Base-by-base conservation (phyloP, 768 basidiomycete genomes). In the Mycena metata region DNA sequence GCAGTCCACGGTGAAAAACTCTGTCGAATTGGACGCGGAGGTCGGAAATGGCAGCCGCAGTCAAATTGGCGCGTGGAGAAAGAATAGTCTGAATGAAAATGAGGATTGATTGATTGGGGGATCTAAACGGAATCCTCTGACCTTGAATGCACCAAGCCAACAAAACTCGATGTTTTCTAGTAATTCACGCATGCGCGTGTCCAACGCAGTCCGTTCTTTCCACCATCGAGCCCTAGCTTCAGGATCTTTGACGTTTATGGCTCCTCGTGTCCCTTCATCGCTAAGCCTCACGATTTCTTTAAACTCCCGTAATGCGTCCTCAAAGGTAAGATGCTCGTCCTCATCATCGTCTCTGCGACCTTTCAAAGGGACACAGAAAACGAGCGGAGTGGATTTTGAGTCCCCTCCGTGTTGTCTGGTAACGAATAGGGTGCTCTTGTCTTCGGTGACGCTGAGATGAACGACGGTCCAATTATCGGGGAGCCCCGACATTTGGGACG, bases 71-170 rank as follows among this genome's bases (percentile, higher is more conserved):
- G 2, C 83, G 83, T 23, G 85, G 83, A 64, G 85, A 88, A 35
- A 90, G 81, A 74, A 93, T 90, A 1, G 91, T 90, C 93, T 92
- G 56, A 21, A n/a, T 13, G 35, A 19, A 42, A 51, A 50, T 55
- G 47, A 56, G 64, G 39, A 62, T 43, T 60, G 35, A 62, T 43
- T 60, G 35, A 50, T 42, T 66, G 35, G 35, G 30, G 6, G 26
- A 36, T 9, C 36, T 11, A 66, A 56, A 35, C 39, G 39, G 17
- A 64, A 11, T 62, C 23, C 4, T 73, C 84, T 39, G 56, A 96
- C 96, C 90, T 98, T 99, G 88, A 98, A 98, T 23, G 92, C 96
- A 1, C 98, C 97, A 3, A 99, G 84, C 98, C 98, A 99, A 75
- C 93, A 96, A 73, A 94, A 96, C 77, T 99, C 98, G 49, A 99